Evolutionary conservation across 805 yeast genomes (phyloP).

Genomic region (Torulaspora quercuum): DNA sequence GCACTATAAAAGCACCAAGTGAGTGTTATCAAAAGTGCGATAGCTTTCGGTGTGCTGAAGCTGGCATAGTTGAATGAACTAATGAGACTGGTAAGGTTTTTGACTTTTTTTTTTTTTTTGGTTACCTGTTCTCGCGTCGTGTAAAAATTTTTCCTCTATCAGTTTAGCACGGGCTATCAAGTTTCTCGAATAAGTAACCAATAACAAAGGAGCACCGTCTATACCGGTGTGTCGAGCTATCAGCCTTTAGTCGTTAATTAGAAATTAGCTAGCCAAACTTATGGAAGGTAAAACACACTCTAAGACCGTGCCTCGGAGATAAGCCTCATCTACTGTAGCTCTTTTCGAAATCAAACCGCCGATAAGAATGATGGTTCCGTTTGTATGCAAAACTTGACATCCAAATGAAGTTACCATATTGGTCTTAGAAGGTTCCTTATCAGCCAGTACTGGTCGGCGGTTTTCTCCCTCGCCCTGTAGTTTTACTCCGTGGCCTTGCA

Average conservation of each 20-base stretch:
- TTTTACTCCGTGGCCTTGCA: constrained; percentile 16
- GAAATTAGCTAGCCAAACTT: constrained; percentile 22
- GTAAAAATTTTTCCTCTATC: constrained; percentile 13
- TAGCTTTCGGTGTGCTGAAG: too few species aligned
- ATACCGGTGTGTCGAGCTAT: too few species aligned
- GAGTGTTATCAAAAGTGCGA: too few species aligned
- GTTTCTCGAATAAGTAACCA: too few species aligned
- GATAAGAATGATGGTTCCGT: constrained; percentile 26
- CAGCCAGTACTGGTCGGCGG: constrained; percentile 3
- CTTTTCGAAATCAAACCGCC: constrained; percentile 30
- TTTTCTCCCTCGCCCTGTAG: constrained; percentile 2
- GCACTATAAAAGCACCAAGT: too few species aligned
- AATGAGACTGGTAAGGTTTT: constrained; percentile 5
- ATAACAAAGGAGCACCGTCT: too few species aligned
- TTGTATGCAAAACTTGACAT: constrained; percentile 18
- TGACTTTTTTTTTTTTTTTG: constrained; percentile 9
- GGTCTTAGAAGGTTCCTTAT: not conserved
- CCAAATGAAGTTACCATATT: constrained; percentile 15
- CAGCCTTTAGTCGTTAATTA: too few species aligned
- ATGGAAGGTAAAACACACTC: constrained; percentile 31
- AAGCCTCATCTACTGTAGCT: constrained; percentile 13
- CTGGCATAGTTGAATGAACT: too few species aligned
- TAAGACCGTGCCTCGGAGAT: constrained; percentile 32
- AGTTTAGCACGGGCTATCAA: too few species aligned
- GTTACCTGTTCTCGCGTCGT: constrained; percentile 12